Evolutionary conservation across 768 basidiomycete species (phyloP).

Genomic region (Lentinula detonsa): DNA sequence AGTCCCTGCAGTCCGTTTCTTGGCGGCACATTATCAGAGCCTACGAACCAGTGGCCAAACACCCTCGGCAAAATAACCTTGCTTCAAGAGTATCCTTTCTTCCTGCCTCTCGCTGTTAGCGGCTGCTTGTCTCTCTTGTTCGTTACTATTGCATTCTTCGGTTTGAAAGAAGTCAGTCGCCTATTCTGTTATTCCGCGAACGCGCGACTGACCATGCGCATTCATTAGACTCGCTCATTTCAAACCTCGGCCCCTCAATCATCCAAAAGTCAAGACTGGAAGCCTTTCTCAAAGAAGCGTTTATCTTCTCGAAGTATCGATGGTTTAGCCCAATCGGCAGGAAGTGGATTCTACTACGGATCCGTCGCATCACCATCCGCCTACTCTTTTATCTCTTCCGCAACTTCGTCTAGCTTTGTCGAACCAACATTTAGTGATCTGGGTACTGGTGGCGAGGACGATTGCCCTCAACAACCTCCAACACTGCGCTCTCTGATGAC

Average conservation of each 20-base stretch:
- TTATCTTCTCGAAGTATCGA: neutral
- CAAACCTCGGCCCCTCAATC: neutral
- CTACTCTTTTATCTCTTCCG: neutral
- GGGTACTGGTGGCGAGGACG: neutral
- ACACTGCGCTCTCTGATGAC: neutral
- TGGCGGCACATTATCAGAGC: slow-evolving; percentile 25
- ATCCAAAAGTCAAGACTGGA: neutral
- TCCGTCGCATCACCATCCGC: neutral
- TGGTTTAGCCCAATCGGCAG: neutral
- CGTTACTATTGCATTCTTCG: slow-evolving; percentile 14
- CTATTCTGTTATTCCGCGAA: neutral
- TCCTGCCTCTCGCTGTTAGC: slow-evolving; percentile 27
- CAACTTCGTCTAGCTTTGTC: neutral
- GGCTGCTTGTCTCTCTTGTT: slow-evolving; percentile 17
- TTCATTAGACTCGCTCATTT: neutral
- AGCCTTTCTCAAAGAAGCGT: neutral
- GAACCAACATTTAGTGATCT: neutral
- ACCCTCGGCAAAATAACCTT: slow-evolving; percentile 18
- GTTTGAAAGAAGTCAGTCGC: slow-evolving; percentile 22
- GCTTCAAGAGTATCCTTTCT: slow-evolving; percentile 26
- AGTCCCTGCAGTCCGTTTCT: slow-evolving; percentile 16
- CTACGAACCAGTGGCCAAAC: slow-evolving; percentile 21
- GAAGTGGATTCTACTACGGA: neutral
- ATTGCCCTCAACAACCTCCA: neutral
- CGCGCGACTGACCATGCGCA: neutral